phyloP scores from a whole-genome alignment of 352 stramenopile genomes.

The Globisporangium irregulare region DNA sequence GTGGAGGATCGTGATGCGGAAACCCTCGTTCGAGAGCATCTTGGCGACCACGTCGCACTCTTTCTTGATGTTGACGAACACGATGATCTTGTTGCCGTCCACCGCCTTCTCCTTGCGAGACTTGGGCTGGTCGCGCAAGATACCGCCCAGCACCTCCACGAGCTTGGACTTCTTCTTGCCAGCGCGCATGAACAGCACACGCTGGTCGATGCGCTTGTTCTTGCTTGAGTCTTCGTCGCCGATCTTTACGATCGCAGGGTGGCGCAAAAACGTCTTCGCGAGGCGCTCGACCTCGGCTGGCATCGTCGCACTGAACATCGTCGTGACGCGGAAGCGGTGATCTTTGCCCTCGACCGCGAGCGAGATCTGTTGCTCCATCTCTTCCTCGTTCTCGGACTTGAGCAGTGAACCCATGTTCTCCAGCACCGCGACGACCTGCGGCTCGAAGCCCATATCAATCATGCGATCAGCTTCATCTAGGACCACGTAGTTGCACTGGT shows the following conservation, averaged over 20 bases:
- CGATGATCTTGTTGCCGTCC: constrained; percentile 94
- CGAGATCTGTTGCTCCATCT: constrained; percentile 93
- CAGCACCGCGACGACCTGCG: constrained; percentile 95
- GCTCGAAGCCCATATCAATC: constrained; percentile 97
- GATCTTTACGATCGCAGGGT: constrained; percentile 97
- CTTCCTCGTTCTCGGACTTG: constrained; percentile 96
- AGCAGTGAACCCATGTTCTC: constrained; percentile 96
- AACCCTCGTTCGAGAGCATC: constrained; percentile 89
- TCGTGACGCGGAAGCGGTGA: constrained; percentile 83
- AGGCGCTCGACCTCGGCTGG: constrained; percentile 95
- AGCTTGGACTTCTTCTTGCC: constrained; percentile 91
- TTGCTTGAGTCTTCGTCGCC: constrained; percentile 97
- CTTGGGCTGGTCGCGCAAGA: constrained; percentile 68
- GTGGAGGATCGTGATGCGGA: constrained; percentile 94
- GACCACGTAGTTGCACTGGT: constrained; percentile 99
- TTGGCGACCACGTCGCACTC: constrained; percentile 94
- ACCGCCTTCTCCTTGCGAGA: constrained; percentile 70
- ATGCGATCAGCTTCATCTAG: constrained; percentile 99
- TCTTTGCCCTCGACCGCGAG: constrained; percentile 51
- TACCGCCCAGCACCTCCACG: constrained; percentile 80
- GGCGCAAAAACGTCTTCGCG: constrained; percentile 95
- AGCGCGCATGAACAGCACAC: constrained; percentile 91
- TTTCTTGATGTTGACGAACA: constrained; percentile 99
- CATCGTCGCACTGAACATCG: constrained; percentile 99
- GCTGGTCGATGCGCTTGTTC: constrained; percentile 98